Conservation (phyloP, 1,284 basidiomycete genomes). For the Farysia itapuensis region DNA sequence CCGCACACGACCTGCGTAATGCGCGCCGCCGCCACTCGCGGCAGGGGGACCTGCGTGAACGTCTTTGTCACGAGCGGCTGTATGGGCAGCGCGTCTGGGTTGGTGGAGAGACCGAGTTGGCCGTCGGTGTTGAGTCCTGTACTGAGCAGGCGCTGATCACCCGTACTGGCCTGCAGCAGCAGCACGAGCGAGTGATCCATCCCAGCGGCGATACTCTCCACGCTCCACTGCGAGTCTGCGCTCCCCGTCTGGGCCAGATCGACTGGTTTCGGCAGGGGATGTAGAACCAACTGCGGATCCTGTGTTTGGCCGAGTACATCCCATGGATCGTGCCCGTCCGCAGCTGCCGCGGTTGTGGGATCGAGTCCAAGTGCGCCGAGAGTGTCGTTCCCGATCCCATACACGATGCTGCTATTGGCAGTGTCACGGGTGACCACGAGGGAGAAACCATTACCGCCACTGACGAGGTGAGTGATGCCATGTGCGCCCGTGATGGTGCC, state of each 20-base stretch:
- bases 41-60: slow-evolving; percentile 2
- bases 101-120: slow-evolving; percentile 21
- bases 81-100: slow-evolving; percentile 5
- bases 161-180: slow-evolving; percentile 2
- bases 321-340: slow-evolving; percentile 8
- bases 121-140: slow-evolving; percentile 46
- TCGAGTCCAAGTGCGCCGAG: slow-evolving; percentile 18
- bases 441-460: slow-evolving; percentile 7
- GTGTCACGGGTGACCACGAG: slow-evolving; percentile 7
- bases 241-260: too few relatives aligned
- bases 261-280: slow-evolving; percentile 11
- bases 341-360: not conserved
- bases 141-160: slow-evolving; percentile 2
- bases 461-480: slow-evolving; percentile 2
- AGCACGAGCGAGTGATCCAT: slow-evolving; percentile 25
- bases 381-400: slow-evolving; percentile 21
- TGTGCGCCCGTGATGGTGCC: slow-evolving; percentile 3
- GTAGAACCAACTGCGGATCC: slow-evolving; percentile 4
- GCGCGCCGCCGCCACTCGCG: not conserved
- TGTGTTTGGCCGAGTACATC: slow-evolving; percentile 1
- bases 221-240: slow-evolving; percentile 2
- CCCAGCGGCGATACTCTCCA: slow-evolving; percentile 1
- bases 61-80: slow-evolving; percentile 3
- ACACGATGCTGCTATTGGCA: not conserved
- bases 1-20: slow-evolving; percentile 16